Base-by-base conservation (phyloP, 345 rosid species). In the Camelina neglecta region DNA sequence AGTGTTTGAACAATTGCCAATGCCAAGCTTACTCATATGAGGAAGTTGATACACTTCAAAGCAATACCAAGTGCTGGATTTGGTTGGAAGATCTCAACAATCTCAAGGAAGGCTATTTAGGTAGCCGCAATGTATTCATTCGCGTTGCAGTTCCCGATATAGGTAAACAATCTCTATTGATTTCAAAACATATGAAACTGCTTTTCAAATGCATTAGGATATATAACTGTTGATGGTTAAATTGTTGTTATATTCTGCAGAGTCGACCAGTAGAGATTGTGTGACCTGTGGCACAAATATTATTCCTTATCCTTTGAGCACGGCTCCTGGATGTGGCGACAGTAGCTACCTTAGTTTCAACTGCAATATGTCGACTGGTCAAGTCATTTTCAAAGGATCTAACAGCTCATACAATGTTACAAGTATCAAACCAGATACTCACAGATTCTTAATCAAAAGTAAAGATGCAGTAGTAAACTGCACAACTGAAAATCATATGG, bases 11-110 rank as follows among this genome's bases (percentile, higher is more conserved):
- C 56, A 84, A 77, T 39, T 88, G 89, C 62, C 75, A 82, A 29
- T 90, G 93, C 82, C 88, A 84, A 63, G 89, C 89, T 53, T 87
- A 83, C 76, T 84, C 96, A n/a, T 85, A 80, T 67, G 79, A 76
- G 35, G 74, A 20, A 16, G 73, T 56, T 56, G 69, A 74, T 21
- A 42, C 1, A 44, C 60, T 16, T 38, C 80, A 36, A 65, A 51
- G 26, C 60, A 69, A 61, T 35, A 18, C 39, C 24, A 70, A 54
- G 3, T 92, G 96, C 82, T 86, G 80, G 85, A 85, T 88, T 76
- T 92, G 96, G 93, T 38, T 65, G 0, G 82, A 84, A 10, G 83
- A 76, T 35, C 85, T 92, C 18, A 79, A 83, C 23, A 85, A 85
- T 77, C 77, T 89, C 35, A 88, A 84, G 67, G 88, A 89, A 39